Percentiles rank a stretch among this genome's conserved stretches.
Evolutionary conservation across 208 protist genomes (phyloP).

Genomic region (Leishmania amazonensis): DNA sequence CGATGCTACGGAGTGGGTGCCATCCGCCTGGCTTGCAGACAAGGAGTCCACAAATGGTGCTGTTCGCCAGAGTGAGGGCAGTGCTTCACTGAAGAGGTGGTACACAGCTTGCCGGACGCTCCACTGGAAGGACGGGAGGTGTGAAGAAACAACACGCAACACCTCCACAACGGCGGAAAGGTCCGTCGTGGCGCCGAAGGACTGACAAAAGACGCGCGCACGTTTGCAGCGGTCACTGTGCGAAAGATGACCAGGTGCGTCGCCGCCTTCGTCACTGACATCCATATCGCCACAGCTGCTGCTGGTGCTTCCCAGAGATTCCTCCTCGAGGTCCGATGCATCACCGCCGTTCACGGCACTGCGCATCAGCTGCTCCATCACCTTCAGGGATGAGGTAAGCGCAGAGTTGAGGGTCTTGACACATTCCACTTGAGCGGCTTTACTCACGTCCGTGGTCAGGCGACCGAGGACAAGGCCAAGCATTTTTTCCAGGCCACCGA

Average conservation of each 20-base stretch:
- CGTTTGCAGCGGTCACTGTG: background rate
- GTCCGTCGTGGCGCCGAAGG: slow-evolving; percentile 6
- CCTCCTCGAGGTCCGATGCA: slow-evolving; percentile 13
- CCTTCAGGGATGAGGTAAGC: slow-evolving; percentile 10
- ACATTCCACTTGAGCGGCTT: slow-evolving; percentile 43
- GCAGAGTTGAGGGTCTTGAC: slow-evolving; percentile 26
- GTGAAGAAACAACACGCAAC: slow-evolving; percentile 2
- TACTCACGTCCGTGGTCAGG: slow-evolving; percentile 31
- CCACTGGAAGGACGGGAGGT: slow-evolving; percentile 19
- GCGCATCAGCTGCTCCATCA: background rate
- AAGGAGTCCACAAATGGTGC: slow-evolving; percentile 5
- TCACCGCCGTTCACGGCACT: background rate
- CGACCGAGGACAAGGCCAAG: slow-evolving; percentile 23
- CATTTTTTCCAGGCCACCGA: slow-evolving; percentile 13
- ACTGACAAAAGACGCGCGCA: slow-evolving; percentile 7
- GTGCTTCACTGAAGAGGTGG: slow-evolving; percentile 22
- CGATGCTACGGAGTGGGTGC: background rate
- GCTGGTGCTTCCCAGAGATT: slow-evolving; percentile 9
- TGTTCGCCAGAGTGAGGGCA: slow-evolving; percentile 20
- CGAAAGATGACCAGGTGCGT: background rate
- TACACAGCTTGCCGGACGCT: slow-evolving; percentile 30
- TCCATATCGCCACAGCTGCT: slow-evolving; percentile 1
- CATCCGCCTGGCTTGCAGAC: background rate
- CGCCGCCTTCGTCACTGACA: background rate
- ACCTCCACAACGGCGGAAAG: slow-evolving; percentile 9